Conservation (phyloP, 345 rosid species). For the Murraya koenigii region DNA sequence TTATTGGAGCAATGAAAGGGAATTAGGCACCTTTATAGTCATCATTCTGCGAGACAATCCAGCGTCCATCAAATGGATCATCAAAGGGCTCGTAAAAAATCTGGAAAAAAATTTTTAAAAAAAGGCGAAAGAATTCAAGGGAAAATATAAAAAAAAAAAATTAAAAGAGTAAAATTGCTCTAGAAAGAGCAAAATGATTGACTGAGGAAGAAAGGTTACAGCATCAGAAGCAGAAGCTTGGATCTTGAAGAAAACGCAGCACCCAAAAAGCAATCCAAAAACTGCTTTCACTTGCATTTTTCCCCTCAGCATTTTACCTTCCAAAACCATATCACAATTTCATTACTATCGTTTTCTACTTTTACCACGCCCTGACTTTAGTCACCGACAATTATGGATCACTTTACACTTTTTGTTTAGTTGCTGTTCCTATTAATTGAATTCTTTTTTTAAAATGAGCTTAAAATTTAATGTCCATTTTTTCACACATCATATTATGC, state of each 20-base stretch:
- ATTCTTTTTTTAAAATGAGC: not conserved
- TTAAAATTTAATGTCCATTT: not conserved
- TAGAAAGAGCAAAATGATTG: no score
- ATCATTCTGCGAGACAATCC: conserved; percentile 31
- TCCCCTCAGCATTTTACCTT: not conserved
- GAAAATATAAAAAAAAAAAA: no score
- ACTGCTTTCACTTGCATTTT: not conserved
- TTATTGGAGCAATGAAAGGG: no score
- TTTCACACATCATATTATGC: not conserved
- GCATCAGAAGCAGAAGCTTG: conserved; percentile 14
- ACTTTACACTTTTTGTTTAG: not conserved
- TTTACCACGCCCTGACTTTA: not conserved
- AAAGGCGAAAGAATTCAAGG: no score
- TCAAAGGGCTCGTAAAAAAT: conserved; percentile 35
- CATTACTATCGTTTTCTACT: not conserved
- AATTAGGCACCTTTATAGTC: conserved; percentile 23
- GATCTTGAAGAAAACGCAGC: conserved; percentile 13
- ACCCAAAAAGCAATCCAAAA: conserved; percentile 6
- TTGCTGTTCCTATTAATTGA: not conserved
- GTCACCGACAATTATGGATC: conserved; percentile 4
- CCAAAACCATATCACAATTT: not conserved
- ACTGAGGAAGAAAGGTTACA: not conserved
- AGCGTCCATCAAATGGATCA: conserved; percentile 30
- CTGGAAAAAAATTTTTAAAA: conserved; percentile 9
- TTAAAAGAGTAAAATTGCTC: no score